Evolutionary conservation across 352 stramenopile genomes (phyloP).

Genomic region (Pythium rishiriense): DNA sequence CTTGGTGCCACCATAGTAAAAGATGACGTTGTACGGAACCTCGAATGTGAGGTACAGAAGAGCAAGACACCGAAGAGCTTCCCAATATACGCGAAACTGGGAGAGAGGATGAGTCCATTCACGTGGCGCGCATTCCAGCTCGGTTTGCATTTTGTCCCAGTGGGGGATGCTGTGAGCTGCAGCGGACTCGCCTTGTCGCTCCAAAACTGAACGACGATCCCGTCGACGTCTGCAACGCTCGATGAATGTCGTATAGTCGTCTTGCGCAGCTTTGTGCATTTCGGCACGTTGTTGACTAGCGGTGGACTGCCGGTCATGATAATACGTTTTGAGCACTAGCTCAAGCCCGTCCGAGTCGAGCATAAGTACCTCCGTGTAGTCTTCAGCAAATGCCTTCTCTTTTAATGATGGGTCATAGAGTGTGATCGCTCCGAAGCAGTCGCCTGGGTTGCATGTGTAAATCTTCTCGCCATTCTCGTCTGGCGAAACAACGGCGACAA

Average conservation of each 20-base stretch:
- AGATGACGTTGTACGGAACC: slow-evolving; percentile 33
- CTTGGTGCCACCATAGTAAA: slow-evolving; percentile 26
- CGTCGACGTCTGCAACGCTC: slow-evolving; percentile 13
- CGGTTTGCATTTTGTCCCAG: slow-evolving; percentile 19
- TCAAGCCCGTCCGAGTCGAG: slow-evolving; percentile 17
- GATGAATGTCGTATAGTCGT: slow-evolving; percentile 23
- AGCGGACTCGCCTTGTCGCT: not conserved
- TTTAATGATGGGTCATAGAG: slow-evolving; percentile 26
- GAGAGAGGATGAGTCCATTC: slow-evolving; percentile 24
- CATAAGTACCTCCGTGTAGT: slow-evolving; percentile 25
- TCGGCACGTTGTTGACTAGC: slow-evolving; percentile 23
- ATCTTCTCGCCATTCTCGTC: slow-evolving; percentile 10
- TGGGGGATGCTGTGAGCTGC: slow-evolving; percentile 12
- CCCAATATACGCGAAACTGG: slow-evolving; percentile 24
- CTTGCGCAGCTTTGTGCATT: slow-evolving; percentile 22
- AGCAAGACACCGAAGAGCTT: slow-evolving; percentile 22
- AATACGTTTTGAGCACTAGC: slow-evolving; percentile 23
- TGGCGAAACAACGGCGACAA: slow-evolving; percentile 22
- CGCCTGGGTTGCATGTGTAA: slow-evolving; percentile 19
- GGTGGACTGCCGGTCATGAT: slow-evolving; percentile 19
- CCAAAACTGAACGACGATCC: not conserved
- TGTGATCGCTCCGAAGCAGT: slow-evolving; percentile 30
- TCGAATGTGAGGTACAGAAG: slow-evolving; percentile 36
- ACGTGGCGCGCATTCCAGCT: slow-evolving; percentile 11
- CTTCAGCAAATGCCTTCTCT: slow-evolving; percentile 34